These are phyloP conservation scores for Nemophila menziesii DNA, from an alignment of 257 asterid genomes.

Conservation along the genomic window DNA sequence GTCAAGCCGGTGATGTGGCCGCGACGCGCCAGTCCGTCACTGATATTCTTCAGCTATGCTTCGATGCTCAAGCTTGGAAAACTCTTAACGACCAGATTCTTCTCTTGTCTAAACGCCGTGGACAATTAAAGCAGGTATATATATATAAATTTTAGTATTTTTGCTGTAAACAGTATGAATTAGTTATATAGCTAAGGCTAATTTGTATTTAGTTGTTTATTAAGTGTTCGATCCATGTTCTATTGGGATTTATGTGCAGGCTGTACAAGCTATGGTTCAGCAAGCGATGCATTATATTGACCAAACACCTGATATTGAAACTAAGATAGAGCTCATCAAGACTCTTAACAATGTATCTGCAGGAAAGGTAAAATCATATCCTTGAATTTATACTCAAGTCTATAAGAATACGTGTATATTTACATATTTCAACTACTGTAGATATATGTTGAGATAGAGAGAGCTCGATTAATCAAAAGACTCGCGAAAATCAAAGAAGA, in stretches of 20 bases:
- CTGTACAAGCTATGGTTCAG: constrained; percentile 94
- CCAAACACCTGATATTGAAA: constrained; percentile 83
- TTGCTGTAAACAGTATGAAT: neutral
- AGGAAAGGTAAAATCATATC: constrained; percentile 57
- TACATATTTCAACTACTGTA: constrained; percentile 8
- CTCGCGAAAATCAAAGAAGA: constrained; percentile 91
- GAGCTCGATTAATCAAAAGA: constrained; percentile 88
- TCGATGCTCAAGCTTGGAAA: constrained; percentile 84
- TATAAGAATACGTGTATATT: neutral
- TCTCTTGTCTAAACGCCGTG: constrained; percentile 85
- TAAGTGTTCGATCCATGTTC: neutral
- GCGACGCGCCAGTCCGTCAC: constrained; percentile 77
- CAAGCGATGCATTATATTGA: constrained; percentile 91
- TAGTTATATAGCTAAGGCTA: neutral
- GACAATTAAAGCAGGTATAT: constrained; percentile 84
- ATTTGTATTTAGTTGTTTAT: neutral
- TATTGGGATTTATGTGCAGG: constrained; percentile 34
- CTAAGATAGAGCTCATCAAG: constrained; percentile 83
- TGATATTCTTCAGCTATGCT: constrained; percentile 78
- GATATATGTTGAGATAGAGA: constrained; percentile 98
- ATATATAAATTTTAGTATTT: neutral
- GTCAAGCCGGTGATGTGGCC: constrained; percentile 79
- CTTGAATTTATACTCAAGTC: neutral
- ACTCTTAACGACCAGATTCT: constrained; percentile 81
- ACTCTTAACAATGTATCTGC: constrained; percentile 88